Percentiles rank a stretch among this genome's conserved stretches.
Evolutionary conservation across 257 asterid species (phyloP).

Genomic region (Solanum rostratum): DNA sequence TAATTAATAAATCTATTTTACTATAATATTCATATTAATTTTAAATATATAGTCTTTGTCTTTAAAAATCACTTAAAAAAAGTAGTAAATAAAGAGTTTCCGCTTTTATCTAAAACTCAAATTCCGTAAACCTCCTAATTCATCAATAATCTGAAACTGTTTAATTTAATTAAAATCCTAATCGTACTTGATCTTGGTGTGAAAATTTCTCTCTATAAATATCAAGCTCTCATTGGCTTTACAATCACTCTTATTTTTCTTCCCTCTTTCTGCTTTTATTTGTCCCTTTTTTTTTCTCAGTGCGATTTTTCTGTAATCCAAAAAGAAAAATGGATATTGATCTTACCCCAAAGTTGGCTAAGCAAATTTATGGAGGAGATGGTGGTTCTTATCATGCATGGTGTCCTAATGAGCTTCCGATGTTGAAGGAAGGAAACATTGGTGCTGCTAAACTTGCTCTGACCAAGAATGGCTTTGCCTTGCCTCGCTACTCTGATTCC

Average conservation of each 20-base stretch:
- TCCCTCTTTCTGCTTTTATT: not conserved
- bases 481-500: slow-evolving; percentile 59
- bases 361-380: not conserved
- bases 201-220: not conserved
- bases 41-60: no score
- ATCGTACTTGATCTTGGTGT: not conserved
- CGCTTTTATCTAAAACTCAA: not conserved
- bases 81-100: no score
- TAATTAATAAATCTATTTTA: no score
- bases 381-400: slow-evolving; percentile 27
- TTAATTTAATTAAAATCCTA: not conserved
- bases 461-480: slow-evolving; percentile 46
- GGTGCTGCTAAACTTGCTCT: slow-evolving; percentile 64
- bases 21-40: no score
- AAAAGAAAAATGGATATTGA: slow-evolving; percentile 42
- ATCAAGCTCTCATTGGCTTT: not conserved
- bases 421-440: slow-evolving; percentile 45
- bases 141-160: not conserved
- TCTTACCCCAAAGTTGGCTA: slow-evolving; percentile 39
- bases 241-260: not conserved
- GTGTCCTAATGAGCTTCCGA: slow-evolving; percentile 59
- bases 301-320: not conserved
- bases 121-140: not conserved
- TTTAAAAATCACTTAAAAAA: no score
- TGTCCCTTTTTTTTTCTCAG: no score